These are phyloP conservation scores for Beauveria bassiana DNA, from an alignment of 2,329 filamentous ascomycete genomes.

Conservation along the genomic window DNA sequence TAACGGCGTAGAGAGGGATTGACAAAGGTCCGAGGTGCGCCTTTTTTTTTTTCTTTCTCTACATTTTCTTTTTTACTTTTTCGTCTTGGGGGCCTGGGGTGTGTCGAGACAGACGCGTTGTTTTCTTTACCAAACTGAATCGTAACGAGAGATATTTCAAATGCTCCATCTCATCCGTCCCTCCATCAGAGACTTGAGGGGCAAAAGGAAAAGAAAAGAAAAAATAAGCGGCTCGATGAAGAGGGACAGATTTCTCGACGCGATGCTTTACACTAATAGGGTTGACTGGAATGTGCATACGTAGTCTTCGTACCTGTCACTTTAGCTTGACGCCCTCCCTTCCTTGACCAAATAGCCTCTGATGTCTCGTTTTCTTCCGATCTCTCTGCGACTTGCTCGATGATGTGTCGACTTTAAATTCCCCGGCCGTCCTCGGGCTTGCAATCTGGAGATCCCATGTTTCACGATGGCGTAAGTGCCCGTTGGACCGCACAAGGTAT, in stretches of 20 bases:
- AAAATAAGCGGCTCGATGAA: neutral
- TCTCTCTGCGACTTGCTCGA: neutral
- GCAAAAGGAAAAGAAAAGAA: neutral
- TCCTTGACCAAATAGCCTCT: neutral
- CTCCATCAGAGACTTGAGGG: too few species aligned
- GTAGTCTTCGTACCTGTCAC: neutral
- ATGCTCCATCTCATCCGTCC: too few species aligned
- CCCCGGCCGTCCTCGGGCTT: neutral
- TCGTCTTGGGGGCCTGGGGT: neutral
- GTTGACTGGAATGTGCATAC: conserved; percentile 2
- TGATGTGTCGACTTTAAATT: neutral
- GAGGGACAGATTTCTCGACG: neutral
- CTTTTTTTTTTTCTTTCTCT: neutral
- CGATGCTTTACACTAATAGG: neutral
- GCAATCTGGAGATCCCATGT: neutral
- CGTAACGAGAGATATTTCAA: too few species aligned
- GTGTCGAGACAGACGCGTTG: neutral
- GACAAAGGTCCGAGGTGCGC: neutral
- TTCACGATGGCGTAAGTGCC: neutral
- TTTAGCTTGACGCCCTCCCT: neutral
- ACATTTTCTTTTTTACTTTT: neutral
- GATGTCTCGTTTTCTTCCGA: neutral
- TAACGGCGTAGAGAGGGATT: neutral
- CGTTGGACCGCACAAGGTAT: neutral
- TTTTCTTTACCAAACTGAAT: neutral